Evolutionary conservation across 805 yeast species (phyloP).

Genomic region (Phaffomyces opuntiae): DNA sequence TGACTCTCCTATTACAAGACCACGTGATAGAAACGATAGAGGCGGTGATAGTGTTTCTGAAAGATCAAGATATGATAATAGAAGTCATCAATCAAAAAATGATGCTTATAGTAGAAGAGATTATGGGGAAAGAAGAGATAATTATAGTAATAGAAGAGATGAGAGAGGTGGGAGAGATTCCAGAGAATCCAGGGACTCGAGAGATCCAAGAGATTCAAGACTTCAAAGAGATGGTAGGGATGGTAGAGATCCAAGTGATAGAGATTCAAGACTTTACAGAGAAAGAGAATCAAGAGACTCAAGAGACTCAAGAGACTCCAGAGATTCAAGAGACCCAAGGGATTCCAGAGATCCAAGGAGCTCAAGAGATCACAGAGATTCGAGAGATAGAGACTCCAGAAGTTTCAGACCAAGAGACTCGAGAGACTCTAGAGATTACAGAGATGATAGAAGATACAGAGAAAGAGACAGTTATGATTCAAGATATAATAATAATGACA

Average conservation of each 20-base stretch:
- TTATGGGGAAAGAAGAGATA: background rate
- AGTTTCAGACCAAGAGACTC: slow-evolving; percentile 6
- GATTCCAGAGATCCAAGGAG: slow-evolving; percentile 2
- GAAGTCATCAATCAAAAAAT: background rate
- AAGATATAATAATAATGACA: slow-evolving; percentile 4
- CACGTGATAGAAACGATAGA: slow-evolving; percentile 2
- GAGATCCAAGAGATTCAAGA: background rate
- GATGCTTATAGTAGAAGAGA: background rate
- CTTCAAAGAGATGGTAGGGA: slow-evolving; percentile 7
- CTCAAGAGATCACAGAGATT: background rate
- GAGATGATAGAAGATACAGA: slow-evolving; percentile 7
- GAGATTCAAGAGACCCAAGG: slow-evolving; percentile 5
- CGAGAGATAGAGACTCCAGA: background rate
- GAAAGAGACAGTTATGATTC: slow-evolving; percentile 2
- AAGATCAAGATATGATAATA: background rate
- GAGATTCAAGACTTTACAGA: slow-evolving; percentile 4
- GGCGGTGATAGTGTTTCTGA: background rate
- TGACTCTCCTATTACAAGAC: background rate
- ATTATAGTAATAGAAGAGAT: background rate
- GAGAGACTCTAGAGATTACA: slow-evolving; percentile 2
- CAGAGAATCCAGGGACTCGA: background rate
- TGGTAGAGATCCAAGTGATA: background rate
- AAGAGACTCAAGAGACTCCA: background rate
- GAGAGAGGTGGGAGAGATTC: slow-evolving; percentile 1
- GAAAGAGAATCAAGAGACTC: background rate